Conservation (phyloP, 768 basidiomycete genomes). For the Tricholomella constricta region DNA sequence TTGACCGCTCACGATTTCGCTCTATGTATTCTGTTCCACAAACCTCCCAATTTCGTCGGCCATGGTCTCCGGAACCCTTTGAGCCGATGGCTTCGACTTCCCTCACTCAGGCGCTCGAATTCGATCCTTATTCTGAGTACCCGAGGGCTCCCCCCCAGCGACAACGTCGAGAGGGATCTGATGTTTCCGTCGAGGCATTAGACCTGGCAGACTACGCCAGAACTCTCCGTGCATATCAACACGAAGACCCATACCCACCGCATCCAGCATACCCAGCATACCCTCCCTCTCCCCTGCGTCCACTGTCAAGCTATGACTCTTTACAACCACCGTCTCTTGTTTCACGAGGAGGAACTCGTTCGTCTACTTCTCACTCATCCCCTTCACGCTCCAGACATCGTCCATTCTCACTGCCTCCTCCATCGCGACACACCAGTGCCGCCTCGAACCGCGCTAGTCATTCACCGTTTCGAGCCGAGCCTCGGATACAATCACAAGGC, state of each 20-base stretch:
- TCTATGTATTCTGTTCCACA: slow-evolving; percentile 49
- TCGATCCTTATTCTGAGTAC: slow-evolving; percentile 20
- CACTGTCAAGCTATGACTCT: slow-evolving; percentile 27
- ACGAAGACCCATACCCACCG: slow-evolving; percentile 35
- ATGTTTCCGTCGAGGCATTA: slow-evolving; percentile 68
- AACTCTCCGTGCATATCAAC: slow-evolving; percentile 44
- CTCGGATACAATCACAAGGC: slow-evolving; percentile 26
- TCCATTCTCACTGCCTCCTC: slow-evolving; percentile 52
- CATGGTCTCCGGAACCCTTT: slow-evolving; percentile 66
- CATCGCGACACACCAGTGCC: slow-evolving; percentile 29
- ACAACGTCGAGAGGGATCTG: slow-evolving; percentile 53
- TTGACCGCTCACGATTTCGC: slow-evolving; percentile 19
- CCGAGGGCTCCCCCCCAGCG: slow-evolving; percentile 20
- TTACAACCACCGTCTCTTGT: slow-evolving; percentile 41
- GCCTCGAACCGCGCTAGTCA: slow-evolving; percentile 20
- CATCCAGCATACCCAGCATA: slow-evolving; percentile 23
- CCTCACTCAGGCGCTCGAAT: slow-evolving; percentile 18
- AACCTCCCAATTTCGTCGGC: slow-evolving; percentile 55
- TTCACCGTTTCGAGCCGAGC: slow-evolving; percentile 20
- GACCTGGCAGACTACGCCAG: slow-evolving; percentile 72
- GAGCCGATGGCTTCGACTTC: slow-evolving; percentile 40
- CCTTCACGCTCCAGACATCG: slow-evolving; percentile 28
- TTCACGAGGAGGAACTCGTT: slow-evolving; percentile 44
- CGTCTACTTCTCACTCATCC: slow-evolving; percentile 37
- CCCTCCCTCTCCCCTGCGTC: slow-evolving; percentile 31